phyloP scores from a whole-genome alignment of 352 stramenopile species.

The Pythium sukuiense region DNA sequence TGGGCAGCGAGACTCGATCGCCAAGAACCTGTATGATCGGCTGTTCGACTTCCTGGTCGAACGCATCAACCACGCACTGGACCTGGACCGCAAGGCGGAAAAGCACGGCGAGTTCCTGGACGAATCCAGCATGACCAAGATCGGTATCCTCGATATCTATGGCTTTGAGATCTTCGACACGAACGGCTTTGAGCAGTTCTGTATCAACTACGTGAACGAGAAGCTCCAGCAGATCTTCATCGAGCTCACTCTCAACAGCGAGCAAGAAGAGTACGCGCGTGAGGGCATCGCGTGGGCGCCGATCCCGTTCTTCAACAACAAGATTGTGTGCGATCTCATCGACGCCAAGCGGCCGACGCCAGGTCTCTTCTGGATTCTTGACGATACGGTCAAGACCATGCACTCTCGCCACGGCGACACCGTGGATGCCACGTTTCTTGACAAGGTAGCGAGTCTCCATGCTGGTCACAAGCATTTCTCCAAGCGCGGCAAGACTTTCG shows the following conservation, averaged over 20 bases:
- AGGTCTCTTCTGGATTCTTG: slow-evolving; percentile 83
- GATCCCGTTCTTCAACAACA: slow-evolving; percentile 95
- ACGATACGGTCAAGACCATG: slow-evolving; percentile 88
- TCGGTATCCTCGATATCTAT: slow-evolving; percentile 97
- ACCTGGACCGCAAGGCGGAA: slow-evolving; percentile 82
- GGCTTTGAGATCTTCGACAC: slow-evolving; percentile 96
- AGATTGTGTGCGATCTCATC: slow-evolving; percentile 88
- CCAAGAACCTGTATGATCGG: slow-evolving; percentile 95
- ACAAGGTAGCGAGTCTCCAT: slow-evolving; percentile 76
- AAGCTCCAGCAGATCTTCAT: slow-evolving; percentile 94
- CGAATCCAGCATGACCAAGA: slow-evolving; percentile 72
- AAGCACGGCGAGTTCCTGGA: slow-evolving; percentile 78
- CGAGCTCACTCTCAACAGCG: slow-evolving; percentile 86
- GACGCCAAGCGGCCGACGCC: slow-evolving; percentile 70
- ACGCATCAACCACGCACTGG: slow-evolving; percentile 83
- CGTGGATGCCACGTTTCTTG: slow-evolving; percentile 78
- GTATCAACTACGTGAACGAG: slow-evolving; percentile 95
- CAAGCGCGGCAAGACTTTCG: slow-evolving; percentile 84
- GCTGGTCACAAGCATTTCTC: slow-evolving; percentile 71
- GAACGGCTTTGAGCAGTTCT: slow-evolving; percentile 95
- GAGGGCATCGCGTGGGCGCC: slow-evolving; percentile 91
- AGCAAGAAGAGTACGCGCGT: slow-evolving; percentile 95
- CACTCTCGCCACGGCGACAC: slow-evolving; percentile 79
- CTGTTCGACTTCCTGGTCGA: slow-evolving; percentile 98
- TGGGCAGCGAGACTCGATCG: slow-evolving; percentile 94